Evolutionary conservation across 805 yeast species (phyloP), one percentile per base, ranked within the genome.

Genomic region (Metschnikowia amazonensis): DNA sequence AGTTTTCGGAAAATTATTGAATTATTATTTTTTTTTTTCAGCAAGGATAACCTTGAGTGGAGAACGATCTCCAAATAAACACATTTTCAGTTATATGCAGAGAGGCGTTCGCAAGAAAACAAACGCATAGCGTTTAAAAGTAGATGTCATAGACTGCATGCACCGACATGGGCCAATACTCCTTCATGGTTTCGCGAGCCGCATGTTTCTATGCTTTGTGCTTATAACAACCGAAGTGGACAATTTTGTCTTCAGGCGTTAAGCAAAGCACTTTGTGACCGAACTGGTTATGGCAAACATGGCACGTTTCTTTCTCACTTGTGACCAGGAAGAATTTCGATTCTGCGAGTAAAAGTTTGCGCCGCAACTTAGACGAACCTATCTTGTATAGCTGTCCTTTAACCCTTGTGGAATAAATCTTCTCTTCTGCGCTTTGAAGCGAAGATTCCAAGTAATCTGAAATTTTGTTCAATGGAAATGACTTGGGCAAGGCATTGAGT

Each of bases 201-300:
- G 16, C 29, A 20, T 9, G 21, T 3, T 20, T 9, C 27, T 29
- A 18, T 25, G 33, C 45, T 18, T 27, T 20, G 30, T 42, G 51
- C 46, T 29, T 42, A 34, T 56, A 29, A 66, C 88, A 82, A 2
- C 81, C 81, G 54, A 78, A 83, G 58, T 82, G 88, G 3, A 79
- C 74, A 4, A 78, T 70, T 3, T 62, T 58, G 23, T 64, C 66
- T 36, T 72, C 67, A 0, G 77, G 76, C 29, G 70, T 68, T 20
- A 75, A 74, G 36, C 79, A 69, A 27, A 81, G 63, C 1, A 84
- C 79, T 38, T 79, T 72, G 49, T 70, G 71, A 2, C 82, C 83
- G 28, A 84, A 64, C 10, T 67, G 60, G 53, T 80, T 81, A 18
- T 69, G 64, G 62, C 96, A 88, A 14, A 80, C 70, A 2, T 63